A percentile compares a stretch with the other conserved stretches of the same genome.
Conservation (phyloP, 805 yeast genomes). For the Sungouiozyma ichnusensis region DNA sequence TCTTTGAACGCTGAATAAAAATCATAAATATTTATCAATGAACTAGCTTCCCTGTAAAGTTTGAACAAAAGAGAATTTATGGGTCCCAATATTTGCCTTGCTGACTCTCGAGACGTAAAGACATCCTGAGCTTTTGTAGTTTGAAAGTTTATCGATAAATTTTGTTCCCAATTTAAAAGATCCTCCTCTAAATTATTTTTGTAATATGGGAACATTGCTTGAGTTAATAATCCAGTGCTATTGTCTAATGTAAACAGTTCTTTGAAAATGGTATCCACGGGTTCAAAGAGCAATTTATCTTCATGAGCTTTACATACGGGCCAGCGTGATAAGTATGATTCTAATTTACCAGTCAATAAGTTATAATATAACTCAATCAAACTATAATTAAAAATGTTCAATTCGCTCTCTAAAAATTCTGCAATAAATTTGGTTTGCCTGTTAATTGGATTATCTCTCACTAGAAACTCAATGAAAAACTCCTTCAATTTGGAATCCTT, state of each 20-base stretch:
- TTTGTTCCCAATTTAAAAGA: conserved; percentile 23
- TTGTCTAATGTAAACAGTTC: conserved; percentile 28
- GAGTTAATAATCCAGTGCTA: conserved; percentile 23
- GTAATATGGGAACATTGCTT: conserved; percentile 24
- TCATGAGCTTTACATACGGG: conserved; percentile 14
- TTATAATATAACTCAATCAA: conserved; percentile 25
- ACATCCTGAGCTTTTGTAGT: conserved; percentile 8
- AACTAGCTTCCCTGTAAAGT: conserved; percentile 70
- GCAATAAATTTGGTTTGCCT: conserved; percentile 23
- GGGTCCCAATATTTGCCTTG: conserved; percentile 36
- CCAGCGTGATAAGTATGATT: conserved; percentile 18
- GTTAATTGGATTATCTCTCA: conserved; percentile 28
- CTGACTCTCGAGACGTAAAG: conserved; percentile 5
- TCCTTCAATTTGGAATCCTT: conserved; percentile 18
- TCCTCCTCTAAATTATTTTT: conserved; percentile 26
- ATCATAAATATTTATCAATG: conserved; percentile 56
- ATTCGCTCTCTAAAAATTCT: conserved; percentile 15
- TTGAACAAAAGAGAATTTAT: conserved; percentile 48
- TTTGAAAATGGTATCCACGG: conserved; percentile 26
- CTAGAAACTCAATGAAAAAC: conserved; percentile 26
- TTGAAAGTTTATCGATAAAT: conserved; percentile 8
- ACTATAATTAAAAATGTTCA: conserved; percentile 21
- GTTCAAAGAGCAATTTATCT: conserved; percentile 19
- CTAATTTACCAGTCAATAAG: conserved; percentile 18
- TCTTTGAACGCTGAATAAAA: conserved; percentile 52